Evolutionary conservation across 805 yeast genomes (phyloP).

Genomic region (Lipomyces anomalus): DNA sequence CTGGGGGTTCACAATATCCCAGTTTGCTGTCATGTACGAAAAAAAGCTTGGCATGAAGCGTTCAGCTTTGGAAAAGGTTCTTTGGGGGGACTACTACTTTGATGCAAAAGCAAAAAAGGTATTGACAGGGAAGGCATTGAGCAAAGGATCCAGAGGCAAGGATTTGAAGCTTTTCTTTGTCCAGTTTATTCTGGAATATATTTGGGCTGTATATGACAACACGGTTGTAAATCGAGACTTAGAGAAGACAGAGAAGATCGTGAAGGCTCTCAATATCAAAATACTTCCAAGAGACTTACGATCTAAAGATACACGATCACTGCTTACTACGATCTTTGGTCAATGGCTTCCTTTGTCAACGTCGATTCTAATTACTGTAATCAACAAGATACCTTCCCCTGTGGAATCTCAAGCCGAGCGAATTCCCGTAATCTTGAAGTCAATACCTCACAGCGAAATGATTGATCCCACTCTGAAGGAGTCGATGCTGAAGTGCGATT

Average conservation of each 20-base stretch:
- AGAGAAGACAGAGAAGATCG: slow-evolving; percentile 70
- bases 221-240: slow-evolving; percentile 58
- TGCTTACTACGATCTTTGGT: slow-evolving; percentile 64
- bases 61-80: slow-evolving; percentile 68
- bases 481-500: slow-evolving; percentile 63
- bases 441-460: slow-evolving; percentile 47
- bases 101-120: slow-evolving; percentile 89
- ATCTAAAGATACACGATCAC: slow-evolving; percentile 65
- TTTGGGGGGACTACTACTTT: slow-evolving; percentile 91
- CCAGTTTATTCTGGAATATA: slow-evolving; percentile 75
- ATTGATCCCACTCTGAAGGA: slow-evolving; percentile 46
- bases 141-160: too few relatives aligned
- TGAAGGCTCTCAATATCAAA: slow-evolving; percentile 60
- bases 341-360: slow-evolving; percentile 95
- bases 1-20: slow-evolving; percentile 92
- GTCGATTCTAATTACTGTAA: slow-evolving; percentile 75
- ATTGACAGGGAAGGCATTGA: slow-evolving; percentile 51
- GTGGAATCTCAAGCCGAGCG: slow-evolving; percentile 64
- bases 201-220: slow-evolving; percentile 85
- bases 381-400: slow-evolving; percentile 84
- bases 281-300: slow-evolving; percentile 69
- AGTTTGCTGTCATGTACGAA: slow-evolving; percentile 81
- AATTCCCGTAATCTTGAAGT: slow-evolving; percentile 58
- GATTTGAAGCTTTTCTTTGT: slow-evolving; percentile 77
- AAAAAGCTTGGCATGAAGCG: slow-evolving; percentile 79